Percentiles rank a stretch among this genome's conserved stretches.
phyloP scores from a whole-genome alignment of 2,329 filamentous ascomycete species.

The Aspergillus sojae region DNA sequence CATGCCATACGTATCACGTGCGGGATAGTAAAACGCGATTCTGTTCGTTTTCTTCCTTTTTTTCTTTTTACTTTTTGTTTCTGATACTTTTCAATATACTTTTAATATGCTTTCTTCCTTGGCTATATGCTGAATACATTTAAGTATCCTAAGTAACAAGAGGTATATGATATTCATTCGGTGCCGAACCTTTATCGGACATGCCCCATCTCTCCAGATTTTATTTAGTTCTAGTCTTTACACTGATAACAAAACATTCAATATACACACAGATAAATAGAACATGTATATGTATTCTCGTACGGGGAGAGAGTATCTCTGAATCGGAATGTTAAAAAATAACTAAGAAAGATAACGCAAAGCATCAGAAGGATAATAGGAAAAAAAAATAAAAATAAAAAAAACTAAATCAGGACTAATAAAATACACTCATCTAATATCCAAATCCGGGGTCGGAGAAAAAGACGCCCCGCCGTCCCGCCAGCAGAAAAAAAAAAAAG shows the following conservation, averaged over 20 bases:
- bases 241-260: neutral
- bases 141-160: neutral
- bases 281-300: neutral
- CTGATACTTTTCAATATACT: neutral
- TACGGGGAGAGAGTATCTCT: neutral
- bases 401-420: neutral
- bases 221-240: neutral
- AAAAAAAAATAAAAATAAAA: neutral
- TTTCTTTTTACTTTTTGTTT: neutral
- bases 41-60: no score
- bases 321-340: neutral
- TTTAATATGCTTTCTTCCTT: neutral
- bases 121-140: neutral
- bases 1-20: neutral
- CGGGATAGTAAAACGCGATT: no score
- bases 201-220: neutral
- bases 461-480: slow-evolving; percentile 23
- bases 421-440: slow-evolving; percentile 1
- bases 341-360: no score
- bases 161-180: neutral
- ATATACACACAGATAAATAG: neutral
- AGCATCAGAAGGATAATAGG: no score
- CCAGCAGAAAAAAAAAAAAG: slow-evolving; percentile 14
- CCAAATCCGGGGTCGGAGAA: slow-evolving; percentile 25
- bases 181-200: neutral